Evolutionary conservation across 2,329 filamentous ascomycete genomes (phyloP), one percentile per base, ranked within the genome.

Genomic region (Fusarium mangiferae): DNA sequence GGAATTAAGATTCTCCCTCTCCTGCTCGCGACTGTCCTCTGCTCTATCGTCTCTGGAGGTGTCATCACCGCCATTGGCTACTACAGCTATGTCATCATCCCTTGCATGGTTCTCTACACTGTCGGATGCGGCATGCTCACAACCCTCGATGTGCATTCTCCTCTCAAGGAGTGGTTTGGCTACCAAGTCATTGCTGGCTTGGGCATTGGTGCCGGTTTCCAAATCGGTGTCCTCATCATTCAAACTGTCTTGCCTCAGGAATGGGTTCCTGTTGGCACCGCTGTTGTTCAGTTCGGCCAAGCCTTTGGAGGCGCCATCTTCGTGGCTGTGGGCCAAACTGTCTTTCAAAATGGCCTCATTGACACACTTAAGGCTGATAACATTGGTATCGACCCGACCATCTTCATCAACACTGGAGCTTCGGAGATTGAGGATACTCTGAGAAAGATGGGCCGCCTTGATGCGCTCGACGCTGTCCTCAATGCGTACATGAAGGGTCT

Each of bases 321-420:
- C 73, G 88, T 94, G 54, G 87, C 89, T 11, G 88, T 92, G 15
- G 88, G 89, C 0, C 90, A 94, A 79, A 89, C 90, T 26, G 86
- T 93, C 51, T 93, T 94, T 83, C 87, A 90, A 71, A 92, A 93
- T 76, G 89, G 87, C 1, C 83, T 94, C 24, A 82, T 90, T 51
- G 80, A 84, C 7, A 84, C 87, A 41, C 83, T 94, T 7, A 72
- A 78, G n/a, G 66, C 76, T 5, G 78, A 84, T 67, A 82, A 84
- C 20, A 83, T 86, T 4, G 80, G 81, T n/a, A 78, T 90, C n/a
- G 82, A 87, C 42, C 81, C 86, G 0, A 75, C 78, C 12, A 76
- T 85, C 58, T 87, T 90, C 71, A 84, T 89, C 77, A 84, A 87
- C 76, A 86, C 83, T 56, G 88, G 88, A 61, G 88, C 87, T 15